Percentiles rank a stretch among this genome's conserved stretches.
Conservation (phyloP, 2,329 filamentous ascomycete genomes). For the Trichoderma polysporum region DNA sequence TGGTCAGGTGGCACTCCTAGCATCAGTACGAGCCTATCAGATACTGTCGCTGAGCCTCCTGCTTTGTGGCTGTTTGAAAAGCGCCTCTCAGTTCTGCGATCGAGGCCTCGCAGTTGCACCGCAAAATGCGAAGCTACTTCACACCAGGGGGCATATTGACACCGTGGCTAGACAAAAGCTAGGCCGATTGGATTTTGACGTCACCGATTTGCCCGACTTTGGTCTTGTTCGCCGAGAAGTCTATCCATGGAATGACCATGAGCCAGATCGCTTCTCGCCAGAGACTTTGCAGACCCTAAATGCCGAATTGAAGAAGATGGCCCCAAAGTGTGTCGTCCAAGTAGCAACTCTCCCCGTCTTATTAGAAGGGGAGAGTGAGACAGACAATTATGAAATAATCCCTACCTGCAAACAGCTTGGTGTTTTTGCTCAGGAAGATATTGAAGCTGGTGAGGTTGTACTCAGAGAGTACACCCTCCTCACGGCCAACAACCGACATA, state of each 20-base stretch:
- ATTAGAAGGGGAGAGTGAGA: conserved; percentile 53
- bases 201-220: conserved; percentile 63
- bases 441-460: conserved; percentile 72
- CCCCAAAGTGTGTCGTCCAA: conserved; percentile 78
- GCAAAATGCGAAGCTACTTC: conserved; percentile 54
- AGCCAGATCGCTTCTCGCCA: conserved; percentile 68
- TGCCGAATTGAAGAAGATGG: conserved; percentile 62
- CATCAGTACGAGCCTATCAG: conserved; percentile 59
- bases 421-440: conserved; percentile 82
- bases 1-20: conserved; percentile 46
- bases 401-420: conserved; percentile 75
- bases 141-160: conserved; percentile 54
- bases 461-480: conserved; percentile 81
- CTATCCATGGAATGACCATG: conserved; percentile 68
- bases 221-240: conserved; percentile 68
- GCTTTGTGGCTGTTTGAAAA: conserved; percentile 67
- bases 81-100: conserved; percentile 64
- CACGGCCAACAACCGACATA: conserved; percentile 83
- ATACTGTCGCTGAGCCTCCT: conserved; percentile 58
- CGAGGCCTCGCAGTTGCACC: conserved; percentile 59
- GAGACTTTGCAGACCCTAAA: conserved; percentile 74
- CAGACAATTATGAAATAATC: conserved; percentile 49
- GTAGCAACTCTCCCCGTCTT: conserved; percentile 75
- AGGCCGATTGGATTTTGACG: conserved; percentile 46
- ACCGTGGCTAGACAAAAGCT: conserved; percentile 51